A percentile compares a stretch with the other conserved stretches of the same genome.
These are phyloP conservation scores for Metschnikowia dekortorum DNA, from an alignment of 805 yeast species.

Conservation along the genomic window DNA sequence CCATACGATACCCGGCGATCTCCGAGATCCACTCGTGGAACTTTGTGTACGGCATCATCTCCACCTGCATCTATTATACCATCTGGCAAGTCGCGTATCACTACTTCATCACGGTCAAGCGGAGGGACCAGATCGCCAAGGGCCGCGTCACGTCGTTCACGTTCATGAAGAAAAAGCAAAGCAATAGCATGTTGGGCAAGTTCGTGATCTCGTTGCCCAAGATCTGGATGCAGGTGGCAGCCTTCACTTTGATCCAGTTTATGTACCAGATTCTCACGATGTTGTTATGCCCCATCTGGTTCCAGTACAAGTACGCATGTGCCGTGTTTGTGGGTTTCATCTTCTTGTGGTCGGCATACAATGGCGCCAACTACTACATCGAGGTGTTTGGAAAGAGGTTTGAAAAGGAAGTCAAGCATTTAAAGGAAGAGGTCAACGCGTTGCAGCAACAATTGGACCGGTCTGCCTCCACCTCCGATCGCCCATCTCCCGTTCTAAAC, in stretches of 20 bases:
- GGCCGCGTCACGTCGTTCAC: constrained; percentile 89
- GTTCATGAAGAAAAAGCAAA: constrained; percentile 69
- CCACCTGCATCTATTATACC: constrained; percentile 79
- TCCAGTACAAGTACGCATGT: constrained; percentile 62
- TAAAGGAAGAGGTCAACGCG: constrained; percentile 66
- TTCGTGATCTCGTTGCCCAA: constrained; percentile 81
- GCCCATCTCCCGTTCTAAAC: neutral
- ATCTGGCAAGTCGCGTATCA: constrained; percentile 90
- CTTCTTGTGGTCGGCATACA: constrained; percentile 77
- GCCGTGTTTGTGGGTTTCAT: constrained; percentile 64
- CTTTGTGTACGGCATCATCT: constrained; percentile 60
- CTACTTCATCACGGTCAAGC: constrained; percentile 80
- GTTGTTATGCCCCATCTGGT: constrained; percentile 89
- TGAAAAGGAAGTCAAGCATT: constrained; percentile 73
- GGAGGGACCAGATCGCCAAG: constrained; percentile 73
- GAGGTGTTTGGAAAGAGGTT: constrained; percentile 88
- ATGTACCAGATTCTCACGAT: constrained; percentile 81
- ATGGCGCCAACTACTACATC: constrained; percentile 92
- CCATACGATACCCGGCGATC: constrained; percentile 77
- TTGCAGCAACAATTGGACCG: constrained; percentile 38
- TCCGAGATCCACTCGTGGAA: constrained; percentile 62
- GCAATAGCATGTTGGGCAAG: constrained; percentile 60
- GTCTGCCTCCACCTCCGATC: neutral
- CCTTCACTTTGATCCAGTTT: constrained; percentile 83
- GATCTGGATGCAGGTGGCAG: constrained; percentile 76